Conservation (phyloP, 345 rosid genomes). For the Psidium guajava region DNA sequence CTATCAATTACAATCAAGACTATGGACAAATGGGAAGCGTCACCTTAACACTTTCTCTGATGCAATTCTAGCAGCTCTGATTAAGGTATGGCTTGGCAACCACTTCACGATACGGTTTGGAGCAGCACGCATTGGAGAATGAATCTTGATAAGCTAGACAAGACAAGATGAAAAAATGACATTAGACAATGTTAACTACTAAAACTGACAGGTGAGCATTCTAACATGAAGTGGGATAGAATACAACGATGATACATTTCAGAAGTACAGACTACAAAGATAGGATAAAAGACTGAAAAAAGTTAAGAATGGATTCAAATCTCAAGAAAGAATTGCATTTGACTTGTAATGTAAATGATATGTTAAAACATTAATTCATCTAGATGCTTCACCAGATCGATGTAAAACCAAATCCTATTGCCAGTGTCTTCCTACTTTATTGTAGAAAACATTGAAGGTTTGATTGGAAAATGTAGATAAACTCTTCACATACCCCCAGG, state of each 20-base stretch:
- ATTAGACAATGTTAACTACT: not conserved
- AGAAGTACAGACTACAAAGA: not conserved
- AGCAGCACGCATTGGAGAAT: slow-evolving; percentile 90
- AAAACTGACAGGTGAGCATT: not conserved
- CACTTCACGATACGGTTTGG: slow-evolving; percentile 58
- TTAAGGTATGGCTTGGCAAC: slow-evolving; percentile 51
- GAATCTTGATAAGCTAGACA: slow-evolving; percentile 77
- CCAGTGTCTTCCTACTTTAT: not conserved
- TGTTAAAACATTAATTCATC: not conserved
- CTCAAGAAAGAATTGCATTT: not conserved
- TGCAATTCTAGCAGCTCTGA: slow-evolving; percentile 69
- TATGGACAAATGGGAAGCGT: not conserved
- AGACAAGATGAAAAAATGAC: slow-evolving; percentile 1
- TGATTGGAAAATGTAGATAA: not conserved
- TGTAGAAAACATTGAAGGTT: not conserved
- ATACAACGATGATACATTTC: not conserved
- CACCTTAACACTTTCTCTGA: slow-evolving; percentile 86
- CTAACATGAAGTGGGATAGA: not conserved
- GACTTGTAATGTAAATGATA: not conserved
- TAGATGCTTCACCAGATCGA: not conserved
- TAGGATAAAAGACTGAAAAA: not conserved
- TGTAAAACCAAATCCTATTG: not conserved
- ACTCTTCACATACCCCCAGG: slow-evolving; percentile 63
- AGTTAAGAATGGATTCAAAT: not conserved
- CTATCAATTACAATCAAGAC: not conserved